Evolutionary conservation across 495 filamentous ascomycete genomes (phyloP).

Genomic region (Penicillium taxi): DNA sequence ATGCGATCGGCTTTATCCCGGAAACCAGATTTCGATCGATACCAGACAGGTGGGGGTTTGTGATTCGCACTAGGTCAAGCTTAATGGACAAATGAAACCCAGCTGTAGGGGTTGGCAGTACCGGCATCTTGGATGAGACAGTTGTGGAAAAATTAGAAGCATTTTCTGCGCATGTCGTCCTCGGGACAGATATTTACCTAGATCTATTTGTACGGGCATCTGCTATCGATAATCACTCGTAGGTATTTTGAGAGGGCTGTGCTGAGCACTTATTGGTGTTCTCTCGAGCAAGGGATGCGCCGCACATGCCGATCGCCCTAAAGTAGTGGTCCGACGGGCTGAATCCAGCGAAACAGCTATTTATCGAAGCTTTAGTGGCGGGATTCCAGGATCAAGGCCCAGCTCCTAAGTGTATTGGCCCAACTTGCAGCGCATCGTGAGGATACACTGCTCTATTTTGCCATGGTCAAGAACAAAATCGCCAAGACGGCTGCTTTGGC

Average conservation of each 20-base stretch:
- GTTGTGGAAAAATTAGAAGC: constrained; percentile 7
- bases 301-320: not conserved
- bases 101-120: constrained; percentile 10
- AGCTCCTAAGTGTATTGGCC: constrained; percentile 7
- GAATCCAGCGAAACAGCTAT: constrained; percentile 4
- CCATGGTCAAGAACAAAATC: constrained; percentile 3
- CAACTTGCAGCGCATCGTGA: constrained; percentile 5
- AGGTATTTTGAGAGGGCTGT: constrained; percentile 6
- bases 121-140: not conserved
- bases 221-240: not conserved
- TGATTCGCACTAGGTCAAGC: constrained; percentile 7
- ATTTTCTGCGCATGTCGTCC: constrained; percentile 3
- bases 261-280: constrained; percentile 9
- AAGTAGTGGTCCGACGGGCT: not conserved
- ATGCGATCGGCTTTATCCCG: constrained; percentile 6
- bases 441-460: constrained; percentile 9
- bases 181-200: constrained; percentile 9
- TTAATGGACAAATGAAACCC: constrained; percentile 12
- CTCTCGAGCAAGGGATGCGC: not conserved
- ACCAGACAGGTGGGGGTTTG: constrained; percentile 3
- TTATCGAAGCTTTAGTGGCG: constrained; percentile 7
- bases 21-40: constrained; percentile 1
- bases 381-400: constrained; percentile 11
- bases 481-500: constrained; percentile 10
- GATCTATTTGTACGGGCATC: constrained; percentile 7